Conservation (phyloP, 2,329 filamentous ascomycete genomes). For the Colletotrichum filicis region DNA sequence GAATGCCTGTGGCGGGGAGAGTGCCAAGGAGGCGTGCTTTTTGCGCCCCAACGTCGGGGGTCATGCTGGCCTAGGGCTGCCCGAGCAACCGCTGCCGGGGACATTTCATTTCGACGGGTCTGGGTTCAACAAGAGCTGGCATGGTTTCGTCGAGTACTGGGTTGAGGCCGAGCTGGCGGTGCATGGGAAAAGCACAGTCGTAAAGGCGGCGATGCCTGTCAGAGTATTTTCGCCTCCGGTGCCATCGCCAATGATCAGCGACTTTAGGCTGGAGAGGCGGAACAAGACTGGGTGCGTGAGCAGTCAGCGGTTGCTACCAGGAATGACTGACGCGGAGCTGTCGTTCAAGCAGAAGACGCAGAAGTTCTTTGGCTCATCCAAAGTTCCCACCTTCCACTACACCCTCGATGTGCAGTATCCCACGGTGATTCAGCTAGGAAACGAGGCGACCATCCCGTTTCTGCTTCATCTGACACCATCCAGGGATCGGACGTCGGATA, state of each 20-base stretch:
- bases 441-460: slow-evolving; percentile 39
- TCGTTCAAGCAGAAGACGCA: slow-evolving; percentile 46
- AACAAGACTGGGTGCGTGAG: not conserved
- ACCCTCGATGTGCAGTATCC: slow-evolving; percentile 42
- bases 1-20: not conserved
- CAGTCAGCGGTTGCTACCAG: slow-evolving; percentile 44
- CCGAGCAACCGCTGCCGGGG: slow-evolving; percentile 34
- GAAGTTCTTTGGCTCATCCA: slow-evolving; percentile 45
- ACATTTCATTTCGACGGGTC: slow-evolving; percentile 21
- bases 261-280: slow-evolving; percentile 27
- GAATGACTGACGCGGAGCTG: slow-evolving; percentile 42
- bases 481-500: slow-evolving; percentile 27
- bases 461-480: slow-evolving; percentile 35
- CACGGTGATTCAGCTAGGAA: slow-evolving; percentile 42
- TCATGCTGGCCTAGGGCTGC: not conserved
- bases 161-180: slow-evolving; percentile 43
- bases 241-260: slow-evolving; percentile 31
- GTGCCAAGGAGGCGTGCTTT: slow-evolving; percentile 33
- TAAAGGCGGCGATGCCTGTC: slow-evolving; percentile 39
- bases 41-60: slow-evolving; percentile 13
- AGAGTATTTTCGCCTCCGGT: slow-evolving; percentile 29
- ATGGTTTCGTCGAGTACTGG: slow-evolving; percentile 49
- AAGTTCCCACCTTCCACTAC: slow-evolving; percentile 45
- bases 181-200: slow-evolving; percentile 4
- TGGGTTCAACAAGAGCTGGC: slow-evolving; percentile 26